phyloP scores from a whole-genome alignment of 2,329 filamentous ascomycete species.

The Saccharata proteae region DNA sequence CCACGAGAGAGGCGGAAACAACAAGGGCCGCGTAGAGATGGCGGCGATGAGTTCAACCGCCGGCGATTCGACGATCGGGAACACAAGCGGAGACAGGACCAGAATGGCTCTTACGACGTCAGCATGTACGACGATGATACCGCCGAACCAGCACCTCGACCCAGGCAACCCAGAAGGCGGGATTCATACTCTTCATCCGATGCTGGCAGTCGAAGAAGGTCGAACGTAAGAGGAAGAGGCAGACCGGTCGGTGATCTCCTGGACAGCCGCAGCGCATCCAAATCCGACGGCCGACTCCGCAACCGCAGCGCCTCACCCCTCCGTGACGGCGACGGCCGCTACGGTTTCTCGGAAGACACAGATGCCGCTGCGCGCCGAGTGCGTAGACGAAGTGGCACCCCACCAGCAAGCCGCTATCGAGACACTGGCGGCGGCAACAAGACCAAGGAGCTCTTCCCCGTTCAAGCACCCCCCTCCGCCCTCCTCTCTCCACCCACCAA shows the following conservation, averaged over 20 bases:
- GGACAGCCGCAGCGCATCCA: conserved; percentile 12
- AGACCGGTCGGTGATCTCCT: conserved; percentile 25
- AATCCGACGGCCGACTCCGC: conserved; percentile 35
- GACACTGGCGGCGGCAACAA: conserved; percentile 28
- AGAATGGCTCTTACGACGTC: conserved; percentile 55
- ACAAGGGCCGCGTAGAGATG: conserved; percentile 11
- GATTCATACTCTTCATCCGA: conserved; percentile 9
- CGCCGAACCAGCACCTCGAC: conserved; percentile 21
- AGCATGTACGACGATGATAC: conserved; percentile 70
- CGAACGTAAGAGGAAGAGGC: conserved; percentile 7
- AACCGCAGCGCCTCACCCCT: conserved; percentile 46
- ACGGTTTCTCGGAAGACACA: conserved; percentile 35
- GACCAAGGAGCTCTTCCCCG: conserved; percentile 47
- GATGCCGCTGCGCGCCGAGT: conserved; percentile 32
- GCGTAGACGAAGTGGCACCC: conserved; percentile 31
- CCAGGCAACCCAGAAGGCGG: conserved; percentile 14
- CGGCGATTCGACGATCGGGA: conserved; percentile 33
- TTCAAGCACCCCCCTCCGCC: conserved; percentile 11
- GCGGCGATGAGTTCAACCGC: conserved; percentile 29
- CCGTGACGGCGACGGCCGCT: conserved; percentile 35
- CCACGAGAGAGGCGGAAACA: conserved; percentile 49
- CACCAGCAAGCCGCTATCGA: conserved; percentile 15
- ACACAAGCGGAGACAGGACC: conserved; percentile 28
- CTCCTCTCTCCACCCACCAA: conserved; percentile 7
- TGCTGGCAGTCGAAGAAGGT: conserved; percentile 15